Evolutionary conservation across 139 green algal genomes (phyloP).

Genomic region (Haematococcus sp.): DNA sequence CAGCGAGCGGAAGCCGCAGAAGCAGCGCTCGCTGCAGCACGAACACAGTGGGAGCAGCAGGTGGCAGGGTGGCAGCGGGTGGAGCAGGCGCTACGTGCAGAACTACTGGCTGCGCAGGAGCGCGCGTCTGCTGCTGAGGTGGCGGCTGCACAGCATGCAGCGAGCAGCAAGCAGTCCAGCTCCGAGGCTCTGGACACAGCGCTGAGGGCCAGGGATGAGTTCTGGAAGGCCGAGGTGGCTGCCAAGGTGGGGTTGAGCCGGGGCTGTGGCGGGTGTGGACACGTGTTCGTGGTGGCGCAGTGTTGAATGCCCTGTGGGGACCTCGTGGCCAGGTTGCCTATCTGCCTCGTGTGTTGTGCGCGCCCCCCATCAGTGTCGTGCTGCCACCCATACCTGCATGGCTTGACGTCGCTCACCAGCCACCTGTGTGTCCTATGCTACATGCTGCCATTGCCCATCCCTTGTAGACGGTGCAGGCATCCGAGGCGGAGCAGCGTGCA

Average conservation of each 20-base stretch:
- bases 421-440: too few species aligned
- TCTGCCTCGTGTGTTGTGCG: too few species aligned
- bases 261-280: too few species aligned
- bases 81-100: slow-evolving; percentile 2
- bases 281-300: too few species aligned
- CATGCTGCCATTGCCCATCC: too few species aligned
- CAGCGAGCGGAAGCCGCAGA: too few species aligned
- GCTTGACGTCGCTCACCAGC: too few species aligned
- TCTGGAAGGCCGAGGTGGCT: slow-evolving; percentile 37
- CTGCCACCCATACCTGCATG: too few species aligned
- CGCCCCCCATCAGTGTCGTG: too few species aligned
- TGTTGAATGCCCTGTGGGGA: too few species aligned
- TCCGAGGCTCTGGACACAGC: not conserved
- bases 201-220: slow-evolving; percentile 19
- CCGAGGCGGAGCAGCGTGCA: slow-evolving; percentile 6
- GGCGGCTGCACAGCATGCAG: not conserved
- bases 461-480: not conserved
- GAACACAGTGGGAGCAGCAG: not conserved
- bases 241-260: not conserved
- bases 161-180: not conserved
- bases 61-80: slow-evolving; percentile 7
- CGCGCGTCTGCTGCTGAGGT: slow-evolving; percentile 10
- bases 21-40: too few species aligned
- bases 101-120: not conserved
- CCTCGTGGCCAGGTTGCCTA: not conserved